Percentiles rank a stretch among this genome's conserved stretches.
Conservation (phyloP, 2,329 filamentous ascomycete species). For the Sporothrix variecibatus region DNA sequence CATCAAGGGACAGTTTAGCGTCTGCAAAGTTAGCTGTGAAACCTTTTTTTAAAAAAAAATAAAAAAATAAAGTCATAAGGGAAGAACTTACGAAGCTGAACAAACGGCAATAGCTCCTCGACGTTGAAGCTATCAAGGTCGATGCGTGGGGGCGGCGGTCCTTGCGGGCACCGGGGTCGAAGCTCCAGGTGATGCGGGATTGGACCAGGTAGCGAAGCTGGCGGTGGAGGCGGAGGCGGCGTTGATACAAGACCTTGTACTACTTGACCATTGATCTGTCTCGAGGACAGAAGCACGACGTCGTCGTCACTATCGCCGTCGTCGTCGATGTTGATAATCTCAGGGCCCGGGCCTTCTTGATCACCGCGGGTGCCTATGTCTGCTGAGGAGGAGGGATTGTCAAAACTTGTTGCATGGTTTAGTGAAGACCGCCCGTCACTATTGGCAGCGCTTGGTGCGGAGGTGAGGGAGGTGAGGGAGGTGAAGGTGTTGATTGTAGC, state of each 20-base stretch:
- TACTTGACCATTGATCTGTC: neutral
- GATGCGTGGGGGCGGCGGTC: slow-evolving; percentile 28
- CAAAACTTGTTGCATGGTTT: slow-evolving; percentile 15
- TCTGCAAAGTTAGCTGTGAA: slow-evolving; percentile 16
- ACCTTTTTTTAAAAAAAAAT: neutral
- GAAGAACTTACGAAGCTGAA: slow-evolving; percentile 27
- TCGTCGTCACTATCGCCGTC: neutral
- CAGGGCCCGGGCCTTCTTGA: slow-evolving; percentile 22
- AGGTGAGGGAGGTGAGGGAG: neutral
- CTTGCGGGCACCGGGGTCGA: slow-evolving; percentile 29
- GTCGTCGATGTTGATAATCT: neutral
- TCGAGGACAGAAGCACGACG: slow-evolving; percentile 16
- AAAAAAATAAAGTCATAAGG: neutral
- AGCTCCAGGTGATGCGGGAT: slow-evolving; percentile 29
- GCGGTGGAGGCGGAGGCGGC: neutral
- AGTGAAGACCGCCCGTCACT: neutral
- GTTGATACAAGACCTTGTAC: slow-evolving; percentile 1
- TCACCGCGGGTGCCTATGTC: slow-evolving; percentile 15
- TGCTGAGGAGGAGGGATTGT: slow-evolving; percentile 18
- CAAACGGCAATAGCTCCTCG: slow-evolving; percentile 29
- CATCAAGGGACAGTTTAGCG: slow-evolving; percentile 14
- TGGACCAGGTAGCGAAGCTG: neutral
- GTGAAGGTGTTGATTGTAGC: too few species aligned
- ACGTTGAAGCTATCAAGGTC: slow-evolving; percentile 21
- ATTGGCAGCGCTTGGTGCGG: neutral